Evolutionary conservation across 495 filamentous ascomycete genomes (phyloP), one percentile per base, ranked within the genome.

Genomic region (Hyphodiscus hymeniophilus): DNA sequence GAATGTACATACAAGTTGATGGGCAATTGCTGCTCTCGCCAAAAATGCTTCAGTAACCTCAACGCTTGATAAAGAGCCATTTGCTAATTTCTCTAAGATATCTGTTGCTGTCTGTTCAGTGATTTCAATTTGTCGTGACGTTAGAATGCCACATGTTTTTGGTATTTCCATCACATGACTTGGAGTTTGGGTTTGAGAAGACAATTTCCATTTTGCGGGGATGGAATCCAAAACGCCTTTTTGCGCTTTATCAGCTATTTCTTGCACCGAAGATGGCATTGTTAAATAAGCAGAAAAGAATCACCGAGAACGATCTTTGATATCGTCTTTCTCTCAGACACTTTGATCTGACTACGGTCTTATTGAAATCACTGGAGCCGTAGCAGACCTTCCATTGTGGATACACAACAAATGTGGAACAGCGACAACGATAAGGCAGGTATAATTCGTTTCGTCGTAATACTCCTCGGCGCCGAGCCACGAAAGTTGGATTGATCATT

Each of bases 1-100:
- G 3, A 82, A 60, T 51, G 78, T 84, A 51, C 78, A 74, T 18
- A 67, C 76, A 20, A 80, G 53, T 56, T 82, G 79, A 13, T 82
- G 76, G 12, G 77, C 68, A 20, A 82, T 64, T 0, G 74, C 70
- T 13, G 79, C 75, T 55, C 70, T 62, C 63, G 75, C 56, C 39
- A 56, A 63, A 35, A 62, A 66, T 0, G 65, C 62, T 0, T 40
- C 57, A 1, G 58, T 56, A 18, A 80, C 69, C 3, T 65, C 62
- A n/a, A 65, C 28, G 20, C 68, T 61, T 3, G 58, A 67, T 21
- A 71, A 42, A 17, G 63, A 52, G 6, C 61, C 54, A n/a, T 33
- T 12, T 16, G 18, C 45, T 13, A 66, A 56, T 7, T 41, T 55
- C 7, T 46, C 31, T 4, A 66, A 48, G 1, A 80, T 59, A 7